Conservation (phyloP, 1,139 yeast species). For the Sugiyamaella xylanicola region DNA sequence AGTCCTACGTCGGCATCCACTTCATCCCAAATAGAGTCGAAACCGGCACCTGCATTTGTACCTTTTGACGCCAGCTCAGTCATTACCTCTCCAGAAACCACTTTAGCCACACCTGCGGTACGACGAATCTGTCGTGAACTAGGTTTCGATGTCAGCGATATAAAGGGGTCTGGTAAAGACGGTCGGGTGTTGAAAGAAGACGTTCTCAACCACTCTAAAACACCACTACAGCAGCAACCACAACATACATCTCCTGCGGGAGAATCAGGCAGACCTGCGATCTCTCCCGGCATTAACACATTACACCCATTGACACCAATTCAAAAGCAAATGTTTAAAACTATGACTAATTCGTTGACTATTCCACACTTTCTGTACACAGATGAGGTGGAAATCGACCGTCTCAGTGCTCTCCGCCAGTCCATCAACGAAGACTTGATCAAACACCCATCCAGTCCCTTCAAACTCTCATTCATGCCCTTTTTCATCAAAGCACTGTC, state of each 20-base stretch:
- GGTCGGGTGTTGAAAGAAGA: conserved; percentile 44
- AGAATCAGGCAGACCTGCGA: conserved; percentile 20
- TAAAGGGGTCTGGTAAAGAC: conserved; percentile 42
- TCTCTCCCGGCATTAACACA: conserved; percentile 22
- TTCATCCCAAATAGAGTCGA: too few species aligned
- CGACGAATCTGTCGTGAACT: conserved; percentile 40
- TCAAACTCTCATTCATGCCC: conserved; percentile 42
- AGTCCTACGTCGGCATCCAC: not conserved
- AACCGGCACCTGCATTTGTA: not conserved
- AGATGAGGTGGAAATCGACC: conserved; percentile 40
- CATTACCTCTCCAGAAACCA: conserved; percentile 2
- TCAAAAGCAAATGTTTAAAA: conserved; percentile 42
- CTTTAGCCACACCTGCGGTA: conserved; percentile 44
- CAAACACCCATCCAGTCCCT: conserved; percentile 20
- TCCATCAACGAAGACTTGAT: conserved; percentile 33
- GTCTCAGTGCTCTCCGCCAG: conserved; percentile 32
- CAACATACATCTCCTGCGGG: too few species aligned
- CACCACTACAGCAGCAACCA: conserved; percentile 6
- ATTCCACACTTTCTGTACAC: conserved; percentile 44
- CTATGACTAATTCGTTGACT: conserved; percentile 41
- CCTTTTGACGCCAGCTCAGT: conserved; percentile 1
- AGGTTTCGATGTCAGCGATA: conserved; percentile 33
- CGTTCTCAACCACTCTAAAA: conserved; percentile 28
- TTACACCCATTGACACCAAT: conserved; percentile 37
- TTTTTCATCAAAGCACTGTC: conserved; percentile 44